These are phyloP conservation scores for Porcisia deanei DNA, from an alignment of 208 protist species.

Conservation along the genomic window DNA sequence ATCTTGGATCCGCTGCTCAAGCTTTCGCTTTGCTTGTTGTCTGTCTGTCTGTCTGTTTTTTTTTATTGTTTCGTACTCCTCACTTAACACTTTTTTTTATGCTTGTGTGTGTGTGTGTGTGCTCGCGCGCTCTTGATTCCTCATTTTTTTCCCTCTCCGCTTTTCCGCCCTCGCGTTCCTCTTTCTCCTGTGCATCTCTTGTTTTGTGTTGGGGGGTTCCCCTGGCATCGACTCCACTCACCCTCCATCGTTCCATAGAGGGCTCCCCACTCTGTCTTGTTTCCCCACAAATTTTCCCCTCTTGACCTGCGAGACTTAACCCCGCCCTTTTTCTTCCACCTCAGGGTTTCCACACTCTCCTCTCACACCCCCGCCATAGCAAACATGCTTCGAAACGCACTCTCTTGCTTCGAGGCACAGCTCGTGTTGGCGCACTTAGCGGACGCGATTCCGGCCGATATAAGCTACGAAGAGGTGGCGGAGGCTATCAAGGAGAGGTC, in stretches of 20 bases:
- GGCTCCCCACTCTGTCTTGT: not conserved
- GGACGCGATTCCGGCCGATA: constrained; percentile 17
- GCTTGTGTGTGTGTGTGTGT: not conserved
- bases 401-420: constrained; percentile 25
- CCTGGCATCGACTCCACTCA: too few relatives aligned
- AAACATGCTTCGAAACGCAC: constrained; percentile 9
- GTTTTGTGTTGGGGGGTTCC: not conserved
- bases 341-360: too few relatives aligned
- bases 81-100: not conserved
- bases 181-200: constrained; percentile 10
- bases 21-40: too few relatives aligned
- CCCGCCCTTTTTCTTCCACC: too few relatives aligned
- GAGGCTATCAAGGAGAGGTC: not conserved
- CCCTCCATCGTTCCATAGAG: not conserved
- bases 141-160: not conserved
- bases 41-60: too few relatives aligned
- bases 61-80: too few relatives aligned
- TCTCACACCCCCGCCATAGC: too few relatives aligned
- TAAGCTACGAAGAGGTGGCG: constrained; percentile 7
- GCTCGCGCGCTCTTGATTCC: not conserved
- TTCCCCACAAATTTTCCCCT: not conserved
- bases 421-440: constrained; percentile 31
- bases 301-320: too few relatives aligned
- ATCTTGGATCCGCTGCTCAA: too few relatives aligned
- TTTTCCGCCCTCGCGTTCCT: too few relatives aligned